Percentiles rank a stretch among this genome's conserved stretches.
Evolutionary conservation across 345 rosid genomes (phyloP).

Genomic region (Balakata baccata): DNA sequence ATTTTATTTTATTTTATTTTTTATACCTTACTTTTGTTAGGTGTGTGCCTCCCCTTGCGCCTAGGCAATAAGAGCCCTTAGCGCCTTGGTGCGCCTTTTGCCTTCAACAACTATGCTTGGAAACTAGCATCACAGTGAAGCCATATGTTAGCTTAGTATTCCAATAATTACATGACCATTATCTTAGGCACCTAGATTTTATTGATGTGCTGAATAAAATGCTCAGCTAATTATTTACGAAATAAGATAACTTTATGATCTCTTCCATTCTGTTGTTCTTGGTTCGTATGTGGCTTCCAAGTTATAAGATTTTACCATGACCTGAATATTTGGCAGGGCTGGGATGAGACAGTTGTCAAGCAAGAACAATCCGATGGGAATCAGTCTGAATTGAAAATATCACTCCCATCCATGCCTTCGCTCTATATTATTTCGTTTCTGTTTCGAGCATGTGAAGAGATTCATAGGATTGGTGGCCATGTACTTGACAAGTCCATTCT

Average conservation of each 20-base stretch:
- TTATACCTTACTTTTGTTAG: too few species aligned
- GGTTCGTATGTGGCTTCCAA: not conserved
- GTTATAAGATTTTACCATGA: conserved; percentile 20
- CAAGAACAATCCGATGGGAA: conserved; percentile 67
- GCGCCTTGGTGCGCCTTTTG: too few species aligned
- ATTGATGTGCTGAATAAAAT: not conserved
- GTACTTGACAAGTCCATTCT: conserved; percentile 84
- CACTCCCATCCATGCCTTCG: conserved; percentile 92
- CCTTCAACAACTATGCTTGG: too few species aligned
- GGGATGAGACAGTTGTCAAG: conserved; percentile 92
- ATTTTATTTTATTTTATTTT: too few species aligned
- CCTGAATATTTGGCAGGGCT: conserved; percentile 60
- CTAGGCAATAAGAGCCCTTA: too few species aligned
- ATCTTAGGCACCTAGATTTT: not conserved
- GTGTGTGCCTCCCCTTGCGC: too few species aligned
- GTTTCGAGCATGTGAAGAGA: conserved; percentile 94
- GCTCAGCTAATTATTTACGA: not conserved
- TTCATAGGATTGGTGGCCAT: conserved; percentile 97
- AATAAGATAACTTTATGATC: not conserved
- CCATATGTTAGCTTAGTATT: not conserved
- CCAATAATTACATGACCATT: not conserved
- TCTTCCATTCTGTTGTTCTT: conserved; percentile 8
- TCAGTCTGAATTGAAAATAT: conserved; percentile 79
- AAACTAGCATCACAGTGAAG: not conserved
- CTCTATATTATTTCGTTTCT: conserved; percentile 82